A percentile compares a stretch with the other conserved stretches of the same genome.
phyloP scores from a whole-genome alignment of 345 rosid genomes.

The Anastatica hierochuntica region DNA sequence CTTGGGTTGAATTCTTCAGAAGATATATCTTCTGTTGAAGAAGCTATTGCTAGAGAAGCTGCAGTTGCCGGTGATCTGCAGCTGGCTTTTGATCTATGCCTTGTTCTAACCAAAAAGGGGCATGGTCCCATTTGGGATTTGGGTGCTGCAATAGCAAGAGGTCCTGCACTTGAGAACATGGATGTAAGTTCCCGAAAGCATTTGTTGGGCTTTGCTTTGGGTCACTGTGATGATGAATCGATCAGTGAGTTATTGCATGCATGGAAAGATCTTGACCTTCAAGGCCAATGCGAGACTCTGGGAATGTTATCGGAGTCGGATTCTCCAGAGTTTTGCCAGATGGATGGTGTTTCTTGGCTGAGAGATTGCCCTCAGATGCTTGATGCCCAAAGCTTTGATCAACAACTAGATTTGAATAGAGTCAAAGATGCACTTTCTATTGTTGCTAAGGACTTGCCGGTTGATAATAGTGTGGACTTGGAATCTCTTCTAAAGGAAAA shows the following conservation, averaged over 20 bases:
- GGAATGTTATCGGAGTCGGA: slow-evolving; percentile 42
- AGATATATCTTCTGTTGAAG: slow-evolving; percentile 75
- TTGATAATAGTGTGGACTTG: slow-evolving; percentile 42
- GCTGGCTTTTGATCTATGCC: slow-evolving; percentile 90
- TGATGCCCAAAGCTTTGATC: slow-evolving; percentile 36
- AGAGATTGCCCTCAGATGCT: slow-evolving; percentile 40
- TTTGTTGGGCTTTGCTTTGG: slow-evolving; percentile 78
- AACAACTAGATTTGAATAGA: slow-evolving; percentile 32
- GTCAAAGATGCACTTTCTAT: slow-evolving; percentile 39
- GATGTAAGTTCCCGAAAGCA: slow-evolving; percentile 72
- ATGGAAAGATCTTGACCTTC: slow-evolving; percentile 96
- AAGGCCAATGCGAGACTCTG: slow-evolving; percentile 69
- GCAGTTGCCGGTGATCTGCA: slow-evolving; percentile 96
- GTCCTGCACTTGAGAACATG: slow-evolving; percentile 83
- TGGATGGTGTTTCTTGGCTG: slow-evolving; percentile 38
- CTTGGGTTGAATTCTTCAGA: slow-evolving; percentile 77
- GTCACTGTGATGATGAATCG: slow-evolving; percentile 93
- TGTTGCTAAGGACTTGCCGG: slow-evolving; percentile 57
- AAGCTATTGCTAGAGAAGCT: slow-evolving; percentile 98
- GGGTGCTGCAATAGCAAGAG: slow-evolving; percentile 97
- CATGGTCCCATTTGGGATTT: slow-evolving; percentile 95
- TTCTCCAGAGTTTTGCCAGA: slow-evolving; percentile 35
- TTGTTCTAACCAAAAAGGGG: slow-evolving; percentile 73
- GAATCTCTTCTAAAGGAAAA: slow-evolving; percentile 53
- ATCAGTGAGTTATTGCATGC: slow-evolving; percentile 85